Conservation (phyloP, 2,329 filamentous ascomycete species). For the Curvularia sp. region DNA sequence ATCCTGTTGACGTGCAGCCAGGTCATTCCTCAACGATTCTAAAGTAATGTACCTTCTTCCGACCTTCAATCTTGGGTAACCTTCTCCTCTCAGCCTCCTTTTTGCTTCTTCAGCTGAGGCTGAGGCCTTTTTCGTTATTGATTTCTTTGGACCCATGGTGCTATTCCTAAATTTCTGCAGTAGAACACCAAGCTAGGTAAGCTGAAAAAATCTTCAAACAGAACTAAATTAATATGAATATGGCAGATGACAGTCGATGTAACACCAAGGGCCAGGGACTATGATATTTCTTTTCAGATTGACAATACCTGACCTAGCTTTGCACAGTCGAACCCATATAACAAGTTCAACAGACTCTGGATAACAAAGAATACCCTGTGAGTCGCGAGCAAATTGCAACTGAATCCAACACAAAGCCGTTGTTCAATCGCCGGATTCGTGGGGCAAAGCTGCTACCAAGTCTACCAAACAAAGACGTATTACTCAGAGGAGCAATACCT, state of each 20-base stretch:
- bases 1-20: background rate
- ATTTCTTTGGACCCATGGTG: background rate
- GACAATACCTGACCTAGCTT: background rate
- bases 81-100: background rate
- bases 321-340: background rate
- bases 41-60: background rate
- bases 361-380: background rate
- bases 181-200: no score
- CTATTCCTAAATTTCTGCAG: background rate
- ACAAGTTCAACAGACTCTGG: background rate
- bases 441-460: background rate
- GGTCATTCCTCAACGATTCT: background rate
- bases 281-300: background rate
- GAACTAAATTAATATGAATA: background rate
- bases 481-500: background rate
- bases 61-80: background rate
- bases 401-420: background rate
- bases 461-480: background rate
- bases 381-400: background rate
- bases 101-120: background rate
- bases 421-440: background rate
- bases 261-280: background rate
- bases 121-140: background rate
- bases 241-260: background rate
- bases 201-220: background rate